phyloP scores from a whole-genome alignment of 164 flowering plant genomes.

The Taxillus chinensis region DNA sequence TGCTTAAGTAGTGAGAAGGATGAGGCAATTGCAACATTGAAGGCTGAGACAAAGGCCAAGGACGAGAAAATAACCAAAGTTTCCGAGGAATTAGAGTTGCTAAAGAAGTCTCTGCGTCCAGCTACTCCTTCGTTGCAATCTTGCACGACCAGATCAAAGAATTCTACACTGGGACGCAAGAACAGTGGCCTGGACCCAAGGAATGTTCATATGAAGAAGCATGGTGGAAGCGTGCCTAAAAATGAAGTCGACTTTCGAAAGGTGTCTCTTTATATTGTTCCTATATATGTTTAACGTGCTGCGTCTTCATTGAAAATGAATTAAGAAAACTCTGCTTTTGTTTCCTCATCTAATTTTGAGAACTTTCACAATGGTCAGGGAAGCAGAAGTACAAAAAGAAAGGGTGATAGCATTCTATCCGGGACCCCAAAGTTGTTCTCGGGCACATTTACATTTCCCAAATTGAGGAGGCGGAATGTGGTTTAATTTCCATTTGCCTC shows the following conservation, averaged over 20 bases:
- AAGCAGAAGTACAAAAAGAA: constrained; percentile 30
- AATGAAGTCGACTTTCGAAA: constrained; percentile 9
- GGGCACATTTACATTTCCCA: constrained; percentile 61
- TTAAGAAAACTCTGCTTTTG: not conserved
- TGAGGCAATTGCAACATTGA: constrained; percentile 26
- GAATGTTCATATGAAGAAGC: constrained; percentile 19
- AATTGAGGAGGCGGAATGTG: constrained; percentile 23
- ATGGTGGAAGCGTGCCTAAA: constrained; percentile 12
- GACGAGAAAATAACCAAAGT: constrained; percentile 39
- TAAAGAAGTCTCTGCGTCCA: constrained; percentile 25
- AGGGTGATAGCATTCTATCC: constrained; percentile 14
- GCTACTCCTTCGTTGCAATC: constrained; percentile 35
- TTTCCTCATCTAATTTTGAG: not conserved
- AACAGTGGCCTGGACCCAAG: constrained; percentile 6
- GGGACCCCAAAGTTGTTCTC: constrained; percentile 56
- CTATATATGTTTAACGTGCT: not conserved
- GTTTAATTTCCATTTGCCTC: no score
- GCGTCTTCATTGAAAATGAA: not conserved
- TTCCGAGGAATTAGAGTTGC: constrained; percentile 33
- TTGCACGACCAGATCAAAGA: constrained; percentile 18
- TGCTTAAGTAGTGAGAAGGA: constrained; percentile 48
- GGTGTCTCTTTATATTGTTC: constrained; percentile 6
- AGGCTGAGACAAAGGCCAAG: constrained; percentile 21
- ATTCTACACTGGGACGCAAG: constrained; percentile 9
- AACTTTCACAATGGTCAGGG: constrained; percentile 21